Conservation (phyloP, 75 land plant genomes). For the Pinus taeda region DNA sequence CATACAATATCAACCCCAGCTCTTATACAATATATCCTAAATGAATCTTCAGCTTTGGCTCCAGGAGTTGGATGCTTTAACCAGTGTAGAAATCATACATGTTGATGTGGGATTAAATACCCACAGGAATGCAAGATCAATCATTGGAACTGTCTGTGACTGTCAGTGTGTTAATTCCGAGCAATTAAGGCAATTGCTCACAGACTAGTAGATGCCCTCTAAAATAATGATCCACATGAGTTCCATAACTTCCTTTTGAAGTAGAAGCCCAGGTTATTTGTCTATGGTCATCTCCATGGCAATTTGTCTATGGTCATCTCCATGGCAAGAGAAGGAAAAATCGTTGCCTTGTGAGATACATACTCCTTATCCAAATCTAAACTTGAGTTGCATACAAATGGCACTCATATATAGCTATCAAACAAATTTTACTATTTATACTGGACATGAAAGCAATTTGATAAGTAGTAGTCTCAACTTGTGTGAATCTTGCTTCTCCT, state of each 20-base stretch:
- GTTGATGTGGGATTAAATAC: not conserved
- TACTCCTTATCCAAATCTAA: constrained; percentile 3
- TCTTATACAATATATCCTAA: not conserved
- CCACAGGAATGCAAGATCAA: constrained; percentile 4
- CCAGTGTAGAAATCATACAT: not conserved
- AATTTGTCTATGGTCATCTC: not conserved
- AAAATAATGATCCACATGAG: constrained; percentile 2
- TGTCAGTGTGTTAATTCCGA: constrained; percentile 8
- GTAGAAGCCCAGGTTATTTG: not conserved
- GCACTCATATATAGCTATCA: constrained; percentile 3
- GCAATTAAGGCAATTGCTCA: constrained; percentile 9
- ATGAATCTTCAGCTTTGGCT: not conserved
- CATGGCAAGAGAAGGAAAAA: not conserved
- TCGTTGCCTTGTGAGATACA: not conserved
- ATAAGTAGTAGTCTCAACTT: not conserved
- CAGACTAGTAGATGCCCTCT: not conserved
- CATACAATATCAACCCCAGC: constrained; percentile 1
- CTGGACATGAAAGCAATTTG: not conserved
- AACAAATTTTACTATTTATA: not conserved
- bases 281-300: not conserved
- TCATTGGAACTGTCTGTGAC: not conserved
- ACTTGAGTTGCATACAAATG: not conserved
- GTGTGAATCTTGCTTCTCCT: not conserved
- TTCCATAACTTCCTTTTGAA: constrained; percentile 1
- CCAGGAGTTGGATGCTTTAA: not conserved